phyloP scores from a whole-genome alignment of 768 basidiomycete genomes.

The Inosperma sp. region DNA sequence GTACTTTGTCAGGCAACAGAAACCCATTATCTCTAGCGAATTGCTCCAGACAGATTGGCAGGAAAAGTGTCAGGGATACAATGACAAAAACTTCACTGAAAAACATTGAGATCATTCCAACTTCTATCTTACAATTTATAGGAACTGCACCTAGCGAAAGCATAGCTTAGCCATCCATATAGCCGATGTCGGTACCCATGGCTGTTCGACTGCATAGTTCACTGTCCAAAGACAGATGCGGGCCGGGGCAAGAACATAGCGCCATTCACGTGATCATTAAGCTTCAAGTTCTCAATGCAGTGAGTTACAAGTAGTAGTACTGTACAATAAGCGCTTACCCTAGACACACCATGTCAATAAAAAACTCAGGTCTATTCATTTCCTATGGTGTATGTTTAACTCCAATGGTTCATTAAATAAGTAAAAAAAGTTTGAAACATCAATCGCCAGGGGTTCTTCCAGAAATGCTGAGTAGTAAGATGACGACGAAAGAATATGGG shows the following conservation, averaged over 20 bases:
- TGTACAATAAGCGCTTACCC: no score
- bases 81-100: conserved; percentile 75
- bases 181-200: conserved; percentile 41
- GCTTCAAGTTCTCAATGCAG: no score
- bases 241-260: neutral
- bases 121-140: neutral
- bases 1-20: conserved; percentile 59
- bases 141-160: conserved; percentile 65
- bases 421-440: no score
- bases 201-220: conserved; percentile 13
- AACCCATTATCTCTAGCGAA: conserved; percentile 88
- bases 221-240: neutral
- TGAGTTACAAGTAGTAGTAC: no score
- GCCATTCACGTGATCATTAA: no score
- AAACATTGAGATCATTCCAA: neutral
- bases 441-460: no score
- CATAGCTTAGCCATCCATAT: conserved; percentile 79
- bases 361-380: no score
- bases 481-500: no score
- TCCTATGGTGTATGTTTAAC: no score
- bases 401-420: no score
- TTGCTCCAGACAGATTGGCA: conserved; percentile 82
- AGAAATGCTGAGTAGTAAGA: no score
- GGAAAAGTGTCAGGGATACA: conserved; percentile 74
- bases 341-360: no score